Percentiles rank a stretch among this genome's conserved stretches.
phyloP scores from a whole-genome alignment of 2,329 filamentous ascomycete species.

The Acrocalymma vagum region DNA sequence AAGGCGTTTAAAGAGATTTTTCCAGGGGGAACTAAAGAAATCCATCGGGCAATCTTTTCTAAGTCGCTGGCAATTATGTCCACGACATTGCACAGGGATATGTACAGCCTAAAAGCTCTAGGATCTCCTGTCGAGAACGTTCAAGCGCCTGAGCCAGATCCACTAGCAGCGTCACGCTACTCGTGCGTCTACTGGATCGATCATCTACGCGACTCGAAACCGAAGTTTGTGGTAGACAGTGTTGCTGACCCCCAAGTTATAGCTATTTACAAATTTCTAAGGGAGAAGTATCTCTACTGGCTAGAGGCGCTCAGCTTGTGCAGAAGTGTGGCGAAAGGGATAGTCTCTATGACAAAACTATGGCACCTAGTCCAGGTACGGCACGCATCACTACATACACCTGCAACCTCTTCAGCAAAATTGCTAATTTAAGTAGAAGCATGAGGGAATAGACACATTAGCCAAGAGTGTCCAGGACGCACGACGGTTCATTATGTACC shows the following conservation, averaged over 20 bases:
- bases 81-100: slow-evolving; percentile 27
- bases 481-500: slow-evolving; percentile 29
- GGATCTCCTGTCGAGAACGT: slow-evolving; percentile 26
- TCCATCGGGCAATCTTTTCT: slow-evolving; percentile 7
- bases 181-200: slow-evolving; percentile 45
- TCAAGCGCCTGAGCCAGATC: slow-evolving; percentile 27
- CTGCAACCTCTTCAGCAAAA: no score
- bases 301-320: slow-evolving; percentile 15
- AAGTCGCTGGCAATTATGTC: slow-evolving; percentile 38
- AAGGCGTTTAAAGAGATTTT: slow-evolving; percentile 34
- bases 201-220: slow-evolving; percentile 33
- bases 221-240: slow-evolving; percentile 1
- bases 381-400: not conserved
- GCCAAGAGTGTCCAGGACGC: slow-evolving; percentile 20
- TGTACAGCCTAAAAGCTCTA: slow-evolving; percentile 25
- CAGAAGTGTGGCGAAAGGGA: slow-evolving; percentile 8
- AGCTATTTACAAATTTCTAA: slow-evolving; percentile 9
- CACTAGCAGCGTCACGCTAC: slow-evolving; percentile 28
- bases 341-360: slow-evolving; percentile 13
- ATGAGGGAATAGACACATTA: not conserved
- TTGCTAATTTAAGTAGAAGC: slow-evolving; percentile 3
- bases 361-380: slow-evolving; percentile 6
- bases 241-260: slow-evolving; percentile 1
- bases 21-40: slow-evolving; percentile 23
- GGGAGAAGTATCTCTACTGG: slow-evolving; percentile 18